Evolutionary conservation across 345 rosid genomes (phyloP), one percentile per base, ranked within the genome.

Genomic region (Stellera chamaejasme): DNA sequence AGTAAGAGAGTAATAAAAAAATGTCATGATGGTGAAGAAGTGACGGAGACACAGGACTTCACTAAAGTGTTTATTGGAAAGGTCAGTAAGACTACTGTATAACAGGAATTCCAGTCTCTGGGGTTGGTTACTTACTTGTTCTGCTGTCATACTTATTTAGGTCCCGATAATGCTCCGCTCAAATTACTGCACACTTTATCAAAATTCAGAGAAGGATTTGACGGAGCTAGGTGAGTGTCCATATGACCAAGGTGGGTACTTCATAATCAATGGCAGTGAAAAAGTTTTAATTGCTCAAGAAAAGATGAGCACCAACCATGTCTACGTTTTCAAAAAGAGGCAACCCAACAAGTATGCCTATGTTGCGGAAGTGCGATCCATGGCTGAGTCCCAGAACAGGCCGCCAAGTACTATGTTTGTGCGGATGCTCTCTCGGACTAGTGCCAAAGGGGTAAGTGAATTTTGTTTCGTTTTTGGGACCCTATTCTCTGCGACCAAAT

Each of bases 201-300:
- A 81, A 71, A 93, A 93, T 63, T 89, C 97, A 10, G 97, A 93
- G 82, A 93, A 89, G 74, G 99, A 93, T 82, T 68, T 89, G 74
- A 93, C 96, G 4, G 99, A 93, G 75, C 90, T 89, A 61, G 99
- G 99, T 56, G 99, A 93, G 73, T 93, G 99, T 66, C 97, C 99
- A 26, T 93, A 79, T 67, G 99, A 93, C 70, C 99, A 93, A 76
- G 99, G 99, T 10, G 99, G 97, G 28, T 93, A 93, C 66, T 93
- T 93, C 59, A 93, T 93, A 42, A 89, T 93, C 14, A 93, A 93
- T 79, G 97, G 97, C 47, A 93, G 99, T 82, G 99, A 93, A 61
- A 93, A 93, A 72, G 99, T 93, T 75, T 74, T 93, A 25, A 93
- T 93, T 69, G 97, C 99, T 42, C 97, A 93, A 57, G 99, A 93